Evolutionary conservation across 2,329 filamentous ascomycete genomes (phyloP).

Genomic region (Paraphoma chrysanthemicola): DNA sequence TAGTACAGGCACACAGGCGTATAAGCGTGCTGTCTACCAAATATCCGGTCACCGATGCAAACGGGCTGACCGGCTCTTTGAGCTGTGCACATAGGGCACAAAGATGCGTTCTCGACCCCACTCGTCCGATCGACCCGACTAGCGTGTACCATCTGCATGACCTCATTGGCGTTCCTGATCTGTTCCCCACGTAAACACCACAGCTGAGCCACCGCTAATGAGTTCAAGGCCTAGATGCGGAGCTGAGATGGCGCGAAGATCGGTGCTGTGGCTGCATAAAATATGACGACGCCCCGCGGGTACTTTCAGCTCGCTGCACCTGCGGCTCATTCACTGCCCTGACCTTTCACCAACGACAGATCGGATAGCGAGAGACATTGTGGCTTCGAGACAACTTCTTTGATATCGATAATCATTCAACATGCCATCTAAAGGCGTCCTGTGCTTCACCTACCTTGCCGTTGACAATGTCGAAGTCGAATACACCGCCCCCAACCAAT

Average conservation of each 20-base stretch:
- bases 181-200: conserved; percentile 19
- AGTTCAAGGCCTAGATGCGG: conserved; percentile 7
- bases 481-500: conserved; percentile 52
- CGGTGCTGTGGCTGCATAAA: conserved; percentile 1
- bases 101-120: not conserved
- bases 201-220: conserved; percentile 16
- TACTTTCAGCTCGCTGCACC: not conserved
- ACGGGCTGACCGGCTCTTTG: too few species aligned
- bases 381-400: too few species aligned
- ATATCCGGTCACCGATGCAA: too few species aligned
- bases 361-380: not conserved
- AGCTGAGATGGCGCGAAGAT: conserved; percentile 9
- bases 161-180: conserved; percentile 14
- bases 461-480: conserved; percentile 53
- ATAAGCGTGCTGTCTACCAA: too few species aligned
- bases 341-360: not conserved
- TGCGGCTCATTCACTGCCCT: not conserved
- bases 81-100: too few species aligned
- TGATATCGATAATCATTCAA: not conserved
- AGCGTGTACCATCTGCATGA: conserved; percentile 6
- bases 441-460: conserved; percentile 41
- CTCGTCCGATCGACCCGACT: conserved; percentile 1
- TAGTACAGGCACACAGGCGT: too few species aligned
- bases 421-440: conserved; percentile 47
- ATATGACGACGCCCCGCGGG: not conserved